Evolutionary conservation across 1,284 basidiomycete species (phyloP).

Genomic region (Apiotrichum sp.): DNA sequence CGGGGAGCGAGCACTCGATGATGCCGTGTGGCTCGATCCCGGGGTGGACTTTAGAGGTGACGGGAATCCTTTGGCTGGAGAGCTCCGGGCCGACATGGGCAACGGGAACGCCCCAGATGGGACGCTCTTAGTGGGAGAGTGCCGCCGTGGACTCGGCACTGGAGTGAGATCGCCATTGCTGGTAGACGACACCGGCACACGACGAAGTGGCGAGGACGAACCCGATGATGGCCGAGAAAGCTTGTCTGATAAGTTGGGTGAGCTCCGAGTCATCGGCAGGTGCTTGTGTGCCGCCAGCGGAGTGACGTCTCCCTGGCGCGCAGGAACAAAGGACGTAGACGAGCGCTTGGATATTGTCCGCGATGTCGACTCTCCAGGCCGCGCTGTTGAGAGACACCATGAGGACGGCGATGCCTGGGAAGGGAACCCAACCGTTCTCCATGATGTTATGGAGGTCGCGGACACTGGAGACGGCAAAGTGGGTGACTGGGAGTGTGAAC

Average conservation of each 20-base stretch:
- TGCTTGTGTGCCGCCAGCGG: conserved; percentile 1
- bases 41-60: background rate
- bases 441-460: background rate
- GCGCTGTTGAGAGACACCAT: background rate
- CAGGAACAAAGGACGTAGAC: background rate
- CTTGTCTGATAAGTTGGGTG: conserved; percentile 8
- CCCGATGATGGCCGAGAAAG: background rate
- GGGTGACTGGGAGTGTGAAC: conserved; percentile 10
- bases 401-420: background rate
- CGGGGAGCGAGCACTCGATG: background rate
- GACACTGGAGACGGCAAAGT: conserved; percentile 2
- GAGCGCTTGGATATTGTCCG: conserved; percentile 2
- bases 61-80: background rate
- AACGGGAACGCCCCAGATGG: background rate
- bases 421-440: background rate
- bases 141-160: background rate
- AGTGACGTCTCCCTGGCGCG: background rate
- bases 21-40: background rate
- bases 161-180: background rate
- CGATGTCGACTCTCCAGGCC: background rate
- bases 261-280: conserved; percentile 8
- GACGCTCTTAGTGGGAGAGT: background rate
- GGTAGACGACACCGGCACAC: background rate
- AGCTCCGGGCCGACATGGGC: background rate
- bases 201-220: background rate